Base-by-base conservation (phyloP, 768 basidiomycete species). In the Artomyces pyxidatus region DNA sequence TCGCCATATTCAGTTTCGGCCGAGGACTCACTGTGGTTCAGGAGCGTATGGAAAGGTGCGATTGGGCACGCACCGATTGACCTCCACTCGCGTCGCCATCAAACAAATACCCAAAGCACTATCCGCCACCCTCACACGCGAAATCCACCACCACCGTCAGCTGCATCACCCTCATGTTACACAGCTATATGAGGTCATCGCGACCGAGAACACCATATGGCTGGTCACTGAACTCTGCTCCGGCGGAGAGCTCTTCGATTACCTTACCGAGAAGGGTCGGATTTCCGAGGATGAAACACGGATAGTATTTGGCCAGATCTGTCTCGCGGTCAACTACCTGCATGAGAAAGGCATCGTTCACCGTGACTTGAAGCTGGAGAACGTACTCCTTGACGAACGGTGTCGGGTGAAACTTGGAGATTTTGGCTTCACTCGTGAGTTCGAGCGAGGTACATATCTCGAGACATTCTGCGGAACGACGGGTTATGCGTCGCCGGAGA, bases 201-300 rank as follows among this genome's bases (percentile, higher is more conserved):
- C 96, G 8, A 98, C 96, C 1, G 96, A 99, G 68, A 78, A 80
- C 22, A 78, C 81, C 55, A 94, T 99, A 62, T 98, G 93, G 92
- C 91, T 99, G 50, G 86, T 99, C 37, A 90, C 93, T 14, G 96
- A 99, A 63, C 82, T 99, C 28, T 98, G 96, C 67, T 85, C 82
- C 39, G 96, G 96, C 9, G 96, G 96, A 35, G 96, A 99, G 66
- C 78, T 99, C 25, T 99, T 97, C 67, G 96, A 98, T 68, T 98
- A 98, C 62, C 83, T 99, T 21, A 90, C 87, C 12, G 96, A 99
- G 72, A 89, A 95, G 59, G 90, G 92, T 19, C 77, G 94, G 3
- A 65, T 98, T 46, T 69, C 78, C 19, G 91, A 95, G 65, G 78
- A 82, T 37, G 96, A 99, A 68, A 74, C 90, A 4, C 79, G 80